phyloP scores from a whole-genome alignment of 257 asterid species.

The Prunella vulgaris region DNA sequence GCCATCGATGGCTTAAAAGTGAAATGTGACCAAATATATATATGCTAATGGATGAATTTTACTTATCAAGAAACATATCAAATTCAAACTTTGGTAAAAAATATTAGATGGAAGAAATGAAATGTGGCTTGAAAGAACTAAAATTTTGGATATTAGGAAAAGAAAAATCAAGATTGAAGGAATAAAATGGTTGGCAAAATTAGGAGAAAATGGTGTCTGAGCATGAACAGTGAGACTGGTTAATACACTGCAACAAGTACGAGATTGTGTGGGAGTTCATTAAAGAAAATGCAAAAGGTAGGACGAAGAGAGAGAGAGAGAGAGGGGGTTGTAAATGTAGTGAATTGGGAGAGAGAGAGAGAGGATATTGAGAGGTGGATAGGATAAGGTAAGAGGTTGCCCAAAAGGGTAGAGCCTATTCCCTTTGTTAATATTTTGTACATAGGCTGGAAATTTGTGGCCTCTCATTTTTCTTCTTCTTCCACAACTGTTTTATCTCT shows the following conservation, averaged over 20 bases:
- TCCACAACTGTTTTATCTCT: slow-evolving; percentile 5
- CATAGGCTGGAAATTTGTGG: slow-evolving; percentile 40
- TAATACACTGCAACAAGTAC: neutral
- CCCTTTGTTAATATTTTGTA: slow-evolving; percentile 24
- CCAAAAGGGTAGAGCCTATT: slow-evolving; percentile 18
- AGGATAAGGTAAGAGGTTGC: slow-evolving; percentile 60
- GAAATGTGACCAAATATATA: neutral
- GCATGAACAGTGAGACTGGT: neutral
- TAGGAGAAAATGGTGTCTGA: neutral
- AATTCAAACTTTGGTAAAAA: neutral
- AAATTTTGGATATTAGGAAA: neutral
- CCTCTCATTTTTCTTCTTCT: slow-evolving; percentile 54
- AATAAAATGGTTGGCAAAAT: neutral
- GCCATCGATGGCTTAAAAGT: slow-evolving; percentile 43
- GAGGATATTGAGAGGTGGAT: slow-evolving; percentile 33
- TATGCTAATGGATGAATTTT: neutral
- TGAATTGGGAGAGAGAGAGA: slow-evolving; percentile 29
- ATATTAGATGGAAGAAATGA: no score
- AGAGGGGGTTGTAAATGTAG: slow-evolving; percentile 3
- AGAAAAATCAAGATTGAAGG: neutral
- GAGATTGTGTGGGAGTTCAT: neutral
- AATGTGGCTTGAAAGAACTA: slow-evolving; percentile 1
- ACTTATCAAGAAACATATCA: neutral
- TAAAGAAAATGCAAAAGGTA: neutral
- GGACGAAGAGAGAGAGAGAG: slow-evolving; percentile 16